phyloP scores from a whole-genome alignment of 768 basidiomycete species.

The Pleurotus eryngii region DNA sequence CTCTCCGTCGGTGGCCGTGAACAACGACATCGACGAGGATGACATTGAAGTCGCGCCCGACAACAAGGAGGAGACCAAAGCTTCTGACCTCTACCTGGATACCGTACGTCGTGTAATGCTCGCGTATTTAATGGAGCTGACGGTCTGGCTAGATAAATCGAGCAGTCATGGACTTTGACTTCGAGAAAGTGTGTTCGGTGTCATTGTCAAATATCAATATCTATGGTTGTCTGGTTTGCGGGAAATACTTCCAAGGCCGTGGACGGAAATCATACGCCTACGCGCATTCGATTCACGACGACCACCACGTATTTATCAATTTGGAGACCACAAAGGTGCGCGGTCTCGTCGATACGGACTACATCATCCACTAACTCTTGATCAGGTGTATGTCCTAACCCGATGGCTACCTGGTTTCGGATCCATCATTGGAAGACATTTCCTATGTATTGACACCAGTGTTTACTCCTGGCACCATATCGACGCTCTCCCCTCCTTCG shows the following conservation, averaged over 20 bases:
- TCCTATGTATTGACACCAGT: constrained; percentile 83
- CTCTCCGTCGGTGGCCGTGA: background rate
- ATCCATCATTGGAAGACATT: constrained; percentile 96
- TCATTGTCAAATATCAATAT: constrained; percentile 95
- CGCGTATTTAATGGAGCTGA: background rate
- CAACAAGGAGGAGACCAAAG: constrained; percentile 33
- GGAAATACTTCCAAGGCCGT: constrained; percentile 98
- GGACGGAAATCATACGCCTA: constrained; percentile 94
- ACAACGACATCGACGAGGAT: constrained; percentile 27
- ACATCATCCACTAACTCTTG: constrained; percentile 13
- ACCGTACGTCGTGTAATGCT: constrained; percentile 54
- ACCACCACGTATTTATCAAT: constrained; percentile 98
- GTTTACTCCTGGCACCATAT: constrained; percentile 65
- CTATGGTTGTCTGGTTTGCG: constrained; percentile 96
- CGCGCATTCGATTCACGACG: constrained; percentile 94
- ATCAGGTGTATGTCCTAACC: constrained; percentile 92
- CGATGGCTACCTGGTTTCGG: constrained; percentile 94
- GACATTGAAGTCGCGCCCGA: constrained; percentile 25
- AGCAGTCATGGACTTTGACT: constrained; percentile 92
- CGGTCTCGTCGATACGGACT: constrained; percentile 11
- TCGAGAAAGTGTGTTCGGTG: constrained; percentile 98
- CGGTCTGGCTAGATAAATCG: constrained; percentile 72
- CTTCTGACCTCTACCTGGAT: constrained; percentile 92
- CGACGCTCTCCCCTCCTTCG: constrained; percentile 51
- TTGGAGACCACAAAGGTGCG: constrained; percentile 87